Evolutionary conservation across 2,329 filamentous ascomycete species (phyloP).

Genomic region (Lecanicillium sp.): DNA sequence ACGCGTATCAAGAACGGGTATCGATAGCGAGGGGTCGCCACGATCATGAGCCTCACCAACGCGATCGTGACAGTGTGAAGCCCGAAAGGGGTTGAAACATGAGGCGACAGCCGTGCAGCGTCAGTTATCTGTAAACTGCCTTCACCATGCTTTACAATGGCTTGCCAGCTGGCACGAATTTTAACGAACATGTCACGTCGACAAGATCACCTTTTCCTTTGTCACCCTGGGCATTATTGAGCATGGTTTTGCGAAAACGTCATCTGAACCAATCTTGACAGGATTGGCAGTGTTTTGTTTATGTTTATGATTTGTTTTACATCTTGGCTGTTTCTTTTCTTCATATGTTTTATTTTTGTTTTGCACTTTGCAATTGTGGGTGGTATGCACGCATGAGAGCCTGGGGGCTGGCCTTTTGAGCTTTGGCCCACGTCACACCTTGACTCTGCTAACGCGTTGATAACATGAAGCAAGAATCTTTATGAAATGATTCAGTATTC

Average conservation of each 20-base stretch:
- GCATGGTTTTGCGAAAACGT: neutral
- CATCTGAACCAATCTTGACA: conserved; percentile 3
- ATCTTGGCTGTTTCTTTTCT: neutral
- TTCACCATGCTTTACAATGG: neutral
- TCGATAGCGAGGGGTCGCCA: neutral
- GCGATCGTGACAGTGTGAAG: too few relatives aligned
- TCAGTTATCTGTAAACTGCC: too few relatives aligned
- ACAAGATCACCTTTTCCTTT: conserved; percentile 7
- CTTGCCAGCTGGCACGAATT: conserved; percentile 2
- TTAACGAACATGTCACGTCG: conserved; percentile 8
- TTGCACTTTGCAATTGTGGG: too few relatives aligned
- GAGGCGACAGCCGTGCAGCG: too few relatives aligned
- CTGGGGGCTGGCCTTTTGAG: too few relatives aligned
- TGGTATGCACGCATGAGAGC: too few relatives aligned
- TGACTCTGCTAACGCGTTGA: too few relatives aligned
- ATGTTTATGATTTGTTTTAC: neutral
- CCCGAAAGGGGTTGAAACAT: too few relatives aligned
- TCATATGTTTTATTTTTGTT: neutral
- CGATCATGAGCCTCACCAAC: neutral
- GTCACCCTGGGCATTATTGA: neutral
- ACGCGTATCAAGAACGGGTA: neutral
- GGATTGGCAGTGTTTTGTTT: neutral
- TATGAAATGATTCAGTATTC: too few relatives aligned
- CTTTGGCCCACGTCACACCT: too few relatives aligned
- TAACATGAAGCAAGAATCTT: too few relatives aligned